These are phyloP conservation scores for Coniochaeta hoffmannii DNA, from an alignment of 2,329 filamentous ascomycete species.

Conservation along the genomic window DNA sequence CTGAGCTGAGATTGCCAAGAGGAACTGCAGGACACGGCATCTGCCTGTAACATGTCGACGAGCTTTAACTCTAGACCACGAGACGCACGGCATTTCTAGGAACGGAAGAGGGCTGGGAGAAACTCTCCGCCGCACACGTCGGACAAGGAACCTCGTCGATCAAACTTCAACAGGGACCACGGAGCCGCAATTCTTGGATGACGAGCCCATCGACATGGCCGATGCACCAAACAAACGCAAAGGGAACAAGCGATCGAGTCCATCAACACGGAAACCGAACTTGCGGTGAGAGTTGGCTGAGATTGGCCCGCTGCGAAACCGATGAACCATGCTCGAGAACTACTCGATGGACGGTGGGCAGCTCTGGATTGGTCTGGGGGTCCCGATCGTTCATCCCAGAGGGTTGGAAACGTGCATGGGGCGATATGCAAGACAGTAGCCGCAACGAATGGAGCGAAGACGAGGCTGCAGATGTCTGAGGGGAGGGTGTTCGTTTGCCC, in stretches of 20 bases:
- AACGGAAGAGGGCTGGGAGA: background rate
- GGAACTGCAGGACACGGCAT: background rate
- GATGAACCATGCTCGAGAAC: background rate
- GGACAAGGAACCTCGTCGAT: background rate
- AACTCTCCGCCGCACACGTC: background rate
- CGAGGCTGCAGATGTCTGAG: background rate
- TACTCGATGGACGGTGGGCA: background rate
- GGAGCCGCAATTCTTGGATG: background rate
- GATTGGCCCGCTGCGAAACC: background rate
- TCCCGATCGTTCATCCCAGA: background rate
- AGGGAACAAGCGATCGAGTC: background rate
- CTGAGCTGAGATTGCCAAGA: background rate
- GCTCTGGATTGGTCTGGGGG: background rate
- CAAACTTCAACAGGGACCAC: background rate
- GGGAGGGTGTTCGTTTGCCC: background rate
- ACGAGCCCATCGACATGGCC: background rate
- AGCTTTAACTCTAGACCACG: background rate
- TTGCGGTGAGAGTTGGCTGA: background rate
- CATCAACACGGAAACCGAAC: background rate
- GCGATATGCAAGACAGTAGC: background rate
- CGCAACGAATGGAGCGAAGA: background rate
- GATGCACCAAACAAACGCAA: background rate
- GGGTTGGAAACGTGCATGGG: background rate
- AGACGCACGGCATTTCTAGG: background rate
- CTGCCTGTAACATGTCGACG: background rate